Conservation (phyloP, 192 early-diverging fungal genomes). For the Dimargaris verticillata region DNA sequence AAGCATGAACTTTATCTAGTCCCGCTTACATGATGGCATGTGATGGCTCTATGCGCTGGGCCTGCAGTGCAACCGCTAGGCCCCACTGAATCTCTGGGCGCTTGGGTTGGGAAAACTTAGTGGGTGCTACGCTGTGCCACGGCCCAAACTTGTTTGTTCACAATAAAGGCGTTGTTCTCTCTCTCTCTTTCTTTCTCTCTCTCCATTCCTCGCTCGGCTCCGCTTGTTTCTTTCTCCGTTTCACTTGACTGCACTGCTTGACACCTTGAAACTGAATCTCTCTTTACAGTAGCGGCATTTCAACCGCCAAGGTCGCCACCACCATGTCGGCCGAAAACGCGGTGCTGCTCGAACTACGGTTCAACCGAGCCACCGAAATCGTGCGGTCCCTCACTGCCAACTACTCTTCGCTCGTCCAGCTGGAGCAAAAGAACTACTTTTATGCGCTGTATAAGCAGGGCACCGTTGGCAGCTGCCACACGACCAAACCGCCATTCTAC, state of each 20-base stretch:
- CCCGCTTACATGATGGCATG: too few relatives aligned
- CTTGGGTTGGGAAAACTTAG: too few relatives aligned
- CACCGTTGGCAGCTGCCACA: not conserved
- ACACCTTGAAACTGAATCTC: too few relatives aligned
- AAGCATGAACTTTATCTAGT: too few relatives aligned
- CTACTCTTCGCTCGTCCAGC: not conserved
- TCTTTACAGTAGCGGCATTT: too few relatives aligned
- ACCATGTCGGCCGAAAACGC: not conserved
- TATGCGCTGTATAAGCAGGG: constrained; percentile 7
- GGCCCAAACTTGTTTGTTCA: too few relatives aligned
- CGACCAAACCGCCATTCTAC: not conserved
- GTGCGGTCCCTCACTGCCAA: not conserved
- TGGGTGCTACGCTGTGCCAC: too few relatives aligned
- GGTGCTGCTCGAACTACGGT: constrained; percentile 4
- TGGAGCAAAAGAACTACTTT: not conserved
- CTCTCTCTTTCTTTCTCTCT: not conserved
- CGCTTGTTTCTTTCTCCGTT: not conserved
- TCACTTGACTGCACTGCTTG: too few relatives aligned
- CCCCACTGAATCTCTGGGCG: too few relatives aligned
- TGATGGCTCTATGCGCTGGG: too few relatives aligned
- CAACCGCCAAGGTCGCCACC: too few relatives aligned
- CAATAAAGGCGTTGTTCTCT: not conserved
- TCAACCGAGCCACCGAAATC: not conserved
- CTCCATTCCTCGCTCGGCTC: not conserved
- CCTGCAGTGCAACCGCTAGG: too few relatives aligned